Evolutionary conservation across 1,284 basidiomycete genomes (phyloP), one percentile per base, ranked within the genome.

Genomic region (Fomitopsis palustris): DNA sequence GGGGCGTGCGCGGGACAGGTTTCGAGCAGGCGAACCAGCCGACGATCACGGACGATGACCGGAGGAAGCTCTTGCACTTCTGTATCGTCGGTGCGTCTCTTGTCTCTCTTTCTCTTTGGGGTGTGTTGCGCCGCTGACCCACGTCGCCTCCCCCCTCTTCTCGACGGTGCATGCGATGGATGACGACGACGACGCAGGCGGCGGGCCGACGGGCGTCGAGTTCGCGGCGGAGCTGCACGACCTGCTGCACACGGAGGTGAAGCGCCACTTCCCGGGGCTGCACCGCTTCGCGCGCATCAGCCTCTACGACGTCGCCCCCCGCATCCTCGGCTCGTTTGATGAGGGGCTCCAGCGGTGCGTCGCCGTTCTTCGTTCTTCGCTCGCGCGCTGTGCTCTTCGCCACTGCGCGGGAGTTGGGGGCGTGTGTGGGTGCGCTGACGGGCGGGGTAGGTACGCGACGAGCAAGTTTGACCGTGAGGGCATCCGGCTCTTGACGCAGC

Each of bases 221-320:
- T 93, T 94, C 66, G 84, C 90, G 0, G 92, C 93, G 8, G 95
- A 96, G 72, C 73, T 97, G 58, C 86, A 92, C 62, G 94, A 97
- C 71, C 80, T 96, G 43, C 78, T 95, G 57, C 84, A 86, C 59
- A 81, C 86, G 29, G 95, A 97, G 63, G 82, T 95, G 5, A 70
- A 78, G n/a, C 74, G 76, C 42, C 78, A 87, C 65, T 92, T 86
- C 67, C 88, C 89, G 3, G 67, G 76, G 3, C 78, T 93, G 58
- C 81, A 84, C 58, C 79, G 79, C 61, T 68, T 90, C 61, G 79
- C 85, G 10, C 83, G 81, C 69, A 96, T 87, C 69, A 89, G 83
- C 58, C 79, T 90, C 60, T 95, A 88, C 75, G 95, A 92, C 74
- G 92, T 87, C 49, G 92, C 84, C 47, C 85, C 91, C 4, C 85